A percentile compares a stretch with the other conserved stretches of the same genome.
Evolutionary conservation across 192 early-diverging fungal species (phyloP).

Genomic region (Neocallimastix lanati): DNA sequence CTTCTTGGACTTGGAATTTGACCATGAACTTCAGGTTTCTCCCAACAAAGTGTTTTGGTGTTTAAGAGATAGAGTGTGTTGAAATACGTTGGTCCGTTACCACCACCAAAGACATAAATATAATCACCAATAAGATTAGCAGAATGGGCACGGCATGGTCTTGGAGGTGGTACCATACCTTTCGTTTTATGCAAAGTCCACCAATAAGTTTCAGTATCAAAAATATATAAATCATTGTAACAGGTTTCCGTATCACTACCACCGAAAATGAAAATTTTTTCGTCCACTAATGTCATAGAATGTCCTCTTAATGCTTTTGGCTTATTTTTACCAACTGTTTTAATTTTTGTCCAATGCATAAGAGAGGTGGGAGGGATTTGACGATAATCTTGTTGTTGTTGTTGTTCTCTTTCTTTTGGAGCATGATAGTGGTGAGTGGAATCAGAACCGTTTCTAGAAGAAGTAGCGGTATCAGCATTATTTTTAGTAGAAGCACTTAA

Average conservation of each 20-base stretch:
- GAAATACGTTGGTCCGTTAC: conserved; percentile 71
- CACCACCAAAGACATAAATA: conserved; percentile 73
- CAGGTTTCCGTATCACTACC: conserved; percentile 64
- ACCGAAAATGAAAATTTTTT: conserved; percentile 63
- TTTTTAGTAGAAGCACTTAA: no score
- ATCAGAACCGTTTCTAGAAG: neutral
- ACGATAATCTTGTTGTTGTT: no score
- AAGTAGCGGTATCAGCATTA: no score
- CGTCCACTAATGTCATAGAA: conserved; percentile 51
- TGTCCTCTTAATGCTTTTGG: conserved; percentile 60
- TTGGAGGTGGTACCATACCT: conserved; percentile 41
- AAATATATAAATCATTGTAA: conserved; percentile 55
- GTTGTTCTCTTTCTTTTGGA: neutral
- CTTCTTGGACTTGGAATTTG: conserved; percentile 46
- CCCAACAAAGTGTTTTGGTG: conserved; percentile 52
- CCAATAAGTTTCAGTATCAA: conserved; percentile 70
- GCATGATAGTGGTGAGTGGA: neutral
- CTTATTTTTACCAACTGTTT: neutral
- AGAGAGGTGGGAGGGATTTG: neutral
- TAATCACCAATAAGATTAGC: conserved; percentile 44
- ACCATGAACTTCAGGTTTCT: conserved; percentile 30
- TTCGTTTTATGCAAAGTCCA: conserved; percentile 53
- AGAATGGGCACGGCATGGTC: conserved; percentile 67
- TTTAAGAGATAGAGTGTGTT: conserved; percentile 64
- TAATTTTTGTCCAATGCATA: conserved; percentile 1